Evolutionary conservation across 495 filamentous ascomycete species (phyloP), one percentile per base, ranked within the genome.

Genomic region (Niebla homalea): DNA sequence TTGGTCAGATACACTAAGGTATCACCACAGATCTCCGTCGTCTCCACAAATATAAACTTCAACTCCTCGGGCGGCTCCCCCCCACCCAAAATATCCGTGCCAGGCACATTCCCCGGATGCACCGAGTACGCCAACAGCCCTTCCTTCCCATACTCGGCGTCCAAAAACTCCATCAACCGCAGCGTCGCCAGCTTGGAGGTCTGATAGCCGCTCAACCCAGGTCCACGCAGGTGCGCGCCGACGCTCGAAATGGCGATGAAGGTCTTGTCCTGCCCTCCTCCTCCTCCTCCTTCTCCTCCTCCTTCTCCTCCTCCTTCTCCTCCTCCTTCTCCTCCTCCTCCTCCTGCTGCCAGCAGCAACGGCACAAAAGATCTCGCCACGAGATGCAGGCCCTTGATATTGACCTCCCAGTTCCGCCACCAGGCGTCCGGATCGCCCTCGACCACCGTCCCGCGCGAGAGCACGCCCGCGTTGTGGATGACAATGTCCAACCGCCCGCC

Each of bases 381-480:
- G 2, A 73, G 63, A 43, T 73, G 75, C 2, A 63, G 55, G 1
- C 76, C 74, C 21, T 64, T 64, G 15, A 75, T 39, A 46, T 77
- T 79, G 49, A 73, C 62, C 22, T 67, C 63, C 61, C 57, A 70
- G 2, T 63, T 57, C 8, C 56, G 49, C 67, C 68, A 75, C 68
- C 71, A 78, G 3, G 64, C 60, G 2, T 64, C 64, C 3, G 66
- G 63, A 21, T 78, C 67, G 18, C 48, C 55, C 0, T 77, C 74
- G 0, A 56, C 57, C 5, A 79, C 57, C 0, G 56, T 62, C 8
- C 11, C 25, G 57, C 56, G 70, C 21, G 67, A 63, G 12, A 73
- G 54, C 35, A 59, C 54, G 16, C 69, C 77, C 0, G 76, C 74
- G 43, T 79, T 78, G 56, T 76, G 78, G 52, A 79, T 61, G 15